These are phyloP conservation scores for Malbranchea zuffiana DNA, from an alignment of 2,329 filamentous ascomycete species.

Conservation along the genomic window DNA sequence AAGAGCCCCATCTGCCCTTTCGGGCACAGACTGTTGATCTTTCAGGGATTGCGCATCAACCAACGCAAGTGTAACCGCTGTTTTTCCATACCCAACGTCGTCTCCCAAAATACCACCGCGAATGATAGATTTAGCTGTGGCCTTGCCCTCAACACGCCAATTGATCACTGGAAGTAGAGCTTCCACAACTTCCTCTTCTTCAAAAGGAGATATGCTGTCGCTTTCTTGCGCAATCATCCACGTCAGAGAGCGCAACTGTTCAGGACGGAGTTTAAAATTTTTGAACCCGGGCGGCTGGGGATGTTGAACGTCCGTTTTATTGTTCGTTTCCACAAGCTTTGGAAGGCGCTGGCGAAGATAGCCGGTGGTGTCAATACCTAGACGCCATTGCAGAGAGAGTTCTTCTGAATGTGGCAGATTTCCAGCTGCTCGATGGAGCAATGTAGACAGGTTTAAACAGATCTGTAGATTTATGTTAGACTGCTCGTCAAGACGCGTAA, in stretches of 20 bases:
- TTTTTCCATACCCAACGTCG: slow-evolving; percentile 58
- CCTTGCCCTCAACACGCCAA: slow-evolving; percentile 48
- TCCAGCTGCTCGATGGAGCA: slow-evolving; percentile 28
- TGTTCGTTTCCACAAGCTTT: slow-evolving; percentile 36
- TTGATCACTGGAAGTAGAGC: slow-evolving; percentile 39
- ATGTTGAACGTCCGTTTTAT: slow-evolving; percentile 27
- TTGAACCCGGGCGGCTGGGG: slow-evolving; percentile 29
- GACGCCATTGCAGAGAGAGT: slow-evolving; percentile 33
- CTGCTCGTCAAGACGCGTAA: slow-evolving; percentile 24
- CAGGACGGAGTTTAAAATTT: slow-evolving; percentile 33
- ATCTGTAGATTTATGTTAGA: slow-evolving; percentile 29
- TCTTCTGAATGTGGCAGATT: slow-evolving; percentile 17
- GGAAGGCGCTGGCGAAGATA: slow-evolving; percentile 25
- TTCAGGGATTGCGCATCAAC: slow-evolving; percentile 38
- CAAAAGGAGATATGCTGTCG: slow-evolving; percentile 30
- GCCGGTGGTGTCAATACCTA: slow-evolving; percentile 37
- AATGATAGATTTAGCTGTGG: slow-evolving; percentile 25
- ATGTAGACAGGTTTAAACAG: slow-evolving; percentile 29
- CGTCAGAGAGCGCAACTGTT: slow-evolving; percentile 45
- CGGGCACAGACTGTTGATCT: slow-evolving; percentile 12
- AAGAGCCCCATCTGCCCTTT: slow-evolving; percentile 22
- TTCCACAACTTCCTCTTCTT: slow-evolving; percentile 49
- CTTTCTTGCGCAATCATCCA: slow-evolving; percentile 52
- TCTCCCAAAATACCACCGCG: slow-evolving; percentile 54
- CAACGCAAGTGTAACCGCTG: slow-evolving; percentile 48